Conservation (phyloP, 345 rosid species). For the Citrus inodora region DNA sequence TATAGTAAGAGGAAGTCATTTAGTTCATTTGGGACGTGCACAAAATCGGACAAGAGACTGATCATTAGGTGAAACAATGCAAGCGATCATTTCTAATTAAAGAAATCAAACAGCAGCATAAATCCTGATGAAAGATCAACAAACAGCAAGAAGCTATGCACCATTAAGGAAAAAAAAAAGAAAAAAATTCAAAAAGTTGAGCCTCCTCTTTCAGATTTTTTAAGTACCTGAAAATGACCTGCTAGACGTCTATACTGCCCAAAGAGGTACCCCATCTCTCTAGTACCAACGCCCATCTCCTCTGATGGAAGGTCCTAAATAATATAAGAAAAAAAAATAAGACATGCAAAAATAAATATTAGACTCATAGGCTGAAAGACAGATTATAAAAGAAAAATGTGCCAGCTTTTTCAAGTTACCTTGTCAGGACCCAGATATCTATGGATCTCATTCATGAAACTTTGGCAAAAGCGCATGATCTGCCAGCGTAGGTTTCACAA, state of each 20-base stretch:
- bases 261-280: conserved; percentile 97
- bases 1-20: neutral
- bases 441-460: conserved; percentile 93
- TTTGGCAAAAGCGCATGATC: conserved; percentile 99
- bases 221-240: conserved; percentile 91
- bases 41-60: neutral
- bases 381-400: neutral
- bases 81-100: neutral
- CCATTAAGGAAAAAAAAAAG: neutral
- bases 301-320: conserved; percentile 93
- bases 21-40: neutral
- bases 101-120: conserved; percentile 2
- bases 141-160: conserved; percentile 3
- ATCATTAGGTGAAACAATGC: neutral
- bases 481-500: conserved; percentile 41
- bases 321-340: conserved; percentile 9
- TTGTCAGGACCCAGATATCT: conserved; percentile 91
- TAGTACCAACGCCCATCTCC: conserved; percentile 97
- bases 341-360: neutral
- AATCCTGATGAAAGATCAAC: neutral
- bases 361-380: conserved; percentile 8
- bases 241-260: conserved; percentile 96
- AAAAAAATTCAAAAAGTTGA: neutral
- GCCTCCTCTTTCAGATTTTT: conserved; percentile 8
- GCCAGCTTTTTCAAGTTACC: conserved; percentile 37